These are phyloP conservation scores for Monosporascus sp. DNA, from an alignment of 2,329 filamentous ascomycete genomes.

Conservation along the genomic window DNA sequence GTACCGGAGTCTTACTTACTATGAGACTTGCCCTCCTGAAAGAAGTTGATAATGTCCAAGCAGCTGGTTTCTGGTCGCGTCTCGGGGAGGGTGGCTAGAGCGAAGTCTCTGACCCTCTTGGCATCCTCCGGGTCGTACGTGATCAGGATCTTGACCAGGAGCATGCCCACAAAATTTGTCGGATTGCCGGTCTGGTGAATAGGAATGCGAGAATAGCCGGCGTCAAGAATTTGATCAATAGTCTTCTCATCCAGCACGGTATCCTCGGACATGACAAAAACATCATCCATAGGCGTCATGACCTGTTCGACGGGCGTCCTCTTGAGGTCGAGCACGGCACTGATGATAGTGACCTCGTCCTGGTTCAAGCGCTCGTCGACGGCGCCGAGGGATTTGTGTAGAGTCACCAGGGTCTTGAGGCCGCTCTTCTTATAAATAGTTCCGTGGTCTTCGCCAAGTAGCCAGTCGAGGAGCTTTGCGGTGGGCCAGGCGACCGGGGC, in stretches of 20 bases:
- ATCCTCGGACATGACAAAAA: constrained; percentile 95
- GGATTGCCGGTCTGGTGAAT: constrained; percentile 82
- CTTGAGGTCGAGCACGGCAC: constrained; percentile 90
- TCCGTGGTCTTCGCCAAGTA: constrained; percentile 91
- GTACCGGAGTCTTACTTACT: constrained; percentile 27
- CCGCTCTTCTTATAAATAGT: constrained; percentile 98
- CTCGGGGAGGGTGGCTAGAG: constrained; percentile 88
- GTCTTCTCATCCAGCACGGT: constrained; percentile 87
- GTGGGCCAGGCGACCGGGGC: constrained; percentile 89
- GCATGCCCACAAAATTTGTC: constrained; percentile 92
- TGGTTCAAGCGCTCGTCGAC: constrained; percentile 87
- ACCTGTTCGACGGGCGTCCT: constrained; percentile 92
- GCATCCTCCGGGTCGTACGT: constrained; percentile 96
- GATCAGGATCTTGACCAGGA: constrained; percentile 96
- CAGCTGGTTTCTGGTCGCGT: constrained; percentile 94
- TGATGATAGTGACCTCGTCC: constrained; percentile 98
- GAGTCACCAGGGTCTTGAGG: constrained; percentile 88
- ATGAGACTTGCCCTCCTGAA: constrained; percentile 98
- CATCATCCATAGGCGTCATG: constrained; percentile 98
- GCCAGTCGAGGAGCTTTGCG: constrained; percentile 87
- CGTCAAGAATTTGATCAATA: constrained; percentile 89
- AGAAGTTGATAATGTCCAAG: constrained; percentile 98
- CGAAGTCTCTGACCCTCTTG: constrained; percentile 81
- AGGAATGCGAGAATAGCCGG: constrained; percentile 92
- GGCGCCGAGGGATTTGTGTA: constrained; percentile 87